Evolutionary conservation across 805 yeast species (phyloP).

Genomic region (Candida dendrica): DNA sequence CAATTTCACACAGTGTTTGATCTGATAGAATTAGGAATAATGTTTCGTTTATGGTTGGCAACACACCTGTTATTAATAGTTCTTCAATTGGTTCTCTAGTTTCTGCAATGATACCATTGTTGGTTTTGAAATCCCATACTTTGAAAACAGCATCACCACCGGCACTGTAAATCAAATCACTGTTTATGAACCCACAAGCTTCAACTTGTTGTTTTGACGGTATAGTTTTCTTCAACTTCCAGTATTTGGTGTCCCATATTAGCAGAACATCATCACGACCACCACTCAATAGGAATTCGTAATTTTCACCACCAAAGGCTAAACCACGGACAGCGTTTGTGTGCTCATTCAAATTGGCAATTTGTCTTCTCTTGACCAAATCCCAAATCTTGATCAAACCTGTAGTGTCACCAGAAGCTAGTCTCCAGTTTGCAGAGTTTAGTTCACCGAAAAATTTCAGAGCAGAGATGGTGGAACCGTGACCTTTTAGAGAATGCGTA

Average conservation of each 20-base stretch:
- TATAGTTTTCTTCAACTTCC: conserved; percentile 55
- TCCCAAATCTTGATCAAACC: conserved; percentile 57
- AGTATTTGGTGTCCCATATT: conserved; percentile 47
- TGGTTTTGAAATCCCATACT: conserved; percentile 51
- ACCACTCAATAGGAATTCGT: conserved; percentile 60
- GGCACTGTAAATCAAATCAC: conserved; percentile 72
- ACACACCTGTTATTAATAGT: conserved; percentile 56
- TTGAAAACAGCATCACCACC: conserved; percentile 70
- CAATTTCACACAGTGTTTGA: conserved; percentile 63
- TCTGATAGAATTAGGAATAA: conserved; percentile 65
- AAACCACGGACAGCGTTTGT: conserved; percentile 81
- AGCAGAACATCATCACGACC: conserved; percentile 82
- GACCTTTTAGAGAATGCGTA: conserved; percentile 90
- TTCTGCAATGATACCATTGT: conserved; percentile 42
- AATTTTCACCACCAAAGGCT: conserved; percentile 46
- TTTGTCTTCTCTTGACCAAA: conserved; percentile 59
- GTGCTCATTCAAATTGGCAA: conserved; percentile 65
- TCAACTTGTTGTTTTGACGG: conserved; percentile 72
- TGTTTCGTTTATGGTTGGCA: conserved; percentile 28
- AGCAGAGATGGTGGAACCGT: conserved; percentile 81
- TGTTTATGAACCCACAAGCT: conserved; percentile 64
- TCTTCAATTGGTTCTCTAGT: conserved; percentile 60
- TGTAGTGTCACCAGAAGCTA: conserved; percentile 66
- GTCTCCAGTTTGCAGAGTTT: conserved; percentile 64
- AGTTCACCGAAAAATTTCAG: conserved; percentile 67